Percentiles rank a stretch among this genome's conserved stretches.
Evolutionary conservation across 2,329 filamentous ascomycete species (phyloP).

Genomic region (Aurifilum marmelostoma): DNA sequence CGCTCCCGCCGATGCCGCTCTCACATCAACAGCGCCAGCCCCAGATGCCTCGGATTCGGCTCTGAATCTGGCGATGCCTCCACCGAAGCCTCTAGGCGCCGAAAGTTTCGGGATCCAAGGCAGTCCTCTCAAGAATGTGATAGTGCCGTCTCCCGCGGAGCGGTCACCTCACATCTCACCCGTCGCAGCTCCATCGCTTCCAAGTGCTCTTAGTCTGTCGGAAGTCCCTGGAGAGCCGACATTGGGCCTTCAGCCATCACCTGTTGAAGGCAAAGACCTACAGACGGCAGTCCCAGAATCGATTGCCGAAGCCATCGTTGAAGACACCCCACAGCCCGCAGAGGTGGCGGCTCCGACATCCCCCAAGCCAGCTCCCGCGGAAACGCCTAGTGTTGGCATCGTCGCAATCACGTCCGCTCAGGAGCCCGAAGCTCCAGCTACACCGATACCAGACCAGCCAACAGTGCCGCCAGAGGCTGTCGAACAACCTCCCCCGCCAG

Average conservation of each 20-base stretch:
- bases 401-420: slow-evolving; percentile 12
- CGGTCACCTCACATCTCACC: slow-evolving; percentile 26
- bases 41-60: slow-evolving; percentile 37
- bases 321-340: slow-evolving; percentile 11
- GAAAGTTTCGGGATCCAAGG: slow-evolving; percentile 47
- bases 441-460: slow-evolving; percentile 14
- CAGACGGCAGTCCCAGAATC: slow-evolving; percentile 9
- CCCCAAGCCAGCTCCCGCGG: slow-evolving; percentile 8
- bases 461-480: background rate
- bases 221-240: slow-evolving; percentile 19
- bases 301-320: background rate
- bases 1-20: slow-evolving; percentile 5
- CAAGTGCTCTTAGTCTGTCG: slow-evolving; percentile 10
- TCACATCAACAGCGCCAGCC: slow-evolving; percentile 39
- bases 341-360: slow-evolving; percentile 14
- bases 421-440: slow-evolving; percentile 3
- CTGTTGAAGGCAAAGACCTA: slow-evolving; percentile 9
- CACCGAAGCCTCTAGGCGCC: slow-evolving; percentile 29
- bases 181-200: background rate
- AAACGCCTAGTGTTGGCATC: slow-evolving; percentile 7
- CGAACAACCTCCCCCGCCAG: slow-evolving; percentile 5
- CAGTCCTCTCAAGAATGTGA: slow-evolving; percentile 57
- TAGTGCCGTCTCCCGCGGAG: slow-evolving; percentile 51
- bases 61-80: slow-evolving; percentile 38
- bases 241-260: slow-evolving; percentile 22